A percentile compares a stretch with the other conserved stretches of the same genome.
phyloP scores from a whole-genome alignment of 805 yeast species.

The Citeromyces matritensis region DNA sequence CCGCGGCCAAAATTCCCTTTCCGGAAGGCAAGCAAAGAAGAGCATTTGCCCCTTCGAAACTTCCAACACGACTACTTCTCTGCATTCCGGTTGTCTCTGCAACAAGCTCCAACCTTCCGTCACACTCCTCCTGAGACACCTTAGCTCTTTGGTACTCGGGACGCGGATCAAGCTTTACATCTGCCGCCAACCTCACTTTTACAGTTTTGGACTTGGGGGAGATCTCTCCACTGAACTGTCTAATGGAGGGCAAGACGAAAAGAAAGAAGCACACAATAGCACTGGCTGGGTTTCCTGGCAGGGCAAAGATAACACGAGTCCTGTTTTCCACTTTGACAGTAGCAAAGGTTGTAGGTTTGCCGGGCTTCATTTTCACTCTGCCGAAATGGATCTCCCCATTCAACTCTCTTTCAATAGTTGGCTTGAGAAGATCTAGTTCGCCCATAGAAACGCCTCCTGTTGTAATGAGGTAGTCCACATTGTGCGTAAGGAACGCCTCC shows the following conservation, averaged over 20 bases:
- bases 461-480: conserved; percentile 28
- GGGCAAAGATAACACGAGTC: conserved; percentile 24
- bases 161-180: conserved; percentile 25
- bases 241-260: conserved; percentile 29
- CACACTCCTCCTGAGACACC: conserved; percentile 11
- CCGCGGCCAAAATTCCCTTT: background rate
- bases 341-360: conserved; percentile 44
- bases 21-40: conserved; percentile 25
- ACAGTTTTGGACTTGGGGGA: conserved; percentile 16
- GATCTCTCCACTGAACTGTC: conserved; percentile 10
- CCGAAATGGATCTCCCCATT: conserved; percentile 35
- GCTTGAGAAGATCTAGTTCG: conserved; percentile 33
- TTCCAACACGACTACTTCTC: conserved; percentile 31
- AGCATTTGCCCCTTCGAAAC: conserved; percentile 31
- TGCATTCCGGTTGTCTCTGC: conserved; percentile 34
- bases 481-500: conserved; percentile 10
- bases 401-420: conserved; percentile 24
- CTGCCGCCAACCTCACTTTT: conserved; percentile 16
- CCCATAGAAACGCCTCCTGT: conserved; percentile 52
- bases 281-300: conserved; percentile 46
- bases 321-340: conserved; percentile 20
- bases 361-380: conserved; percentile 44
- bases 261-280: conserved; percentile 30
- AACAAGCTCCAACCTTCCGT: conserved; percentile 9
- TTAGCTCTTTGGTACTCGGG: conserved; percentile 35